These are phyloP conservation scores for Spathaspora passalidarum DNA, from an alignment of 805 yeast species.

Conservation along the genomic window DNA sequence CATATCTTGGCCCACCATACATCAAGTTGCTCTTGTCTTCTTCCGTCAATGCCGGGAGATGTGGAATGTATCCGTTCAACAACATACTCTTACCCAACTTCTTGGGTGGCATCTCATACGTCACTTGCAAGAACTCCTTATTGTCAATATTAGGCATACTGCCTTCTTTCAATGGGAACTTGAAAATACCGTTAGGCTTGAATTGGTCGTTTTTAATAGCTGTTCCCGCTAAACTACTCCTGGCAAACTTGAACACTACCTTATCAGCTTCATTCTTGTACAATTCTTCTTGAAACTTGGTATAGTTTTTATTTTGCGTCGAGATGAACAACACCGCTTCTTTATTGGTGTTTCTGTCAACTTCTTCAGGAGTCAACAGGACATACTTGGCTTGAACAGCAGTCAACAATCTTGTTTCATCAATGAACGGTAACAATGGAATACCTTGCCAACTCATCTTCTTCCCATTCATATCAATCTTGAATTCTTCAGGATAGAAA, in stretches of 20 bases:
- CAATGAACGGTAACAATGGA: slow-evolving; percentile 86
- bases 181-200: slow-evolving; percentile 28
- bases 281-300: slow-evolving; percentile 32
- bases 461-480: slow-evolving; percentile 93
- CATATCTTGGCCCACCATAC: slow-evolving; percentile 37
- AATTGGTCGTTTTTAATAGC: slow-evolving; percentile 38
- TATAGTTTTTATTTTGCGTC: slow-evolving; percentile 51
- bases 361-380: slow-evolving; percentile 64
- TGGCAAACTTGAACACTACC: slow-evolving; percentile 45
- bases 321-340: slow-evolving; percentile 70
- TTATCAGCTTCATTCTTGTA: slow-evolving; percentile 36
- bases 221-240: slow-evolving; percentile 59
- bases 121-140: slow-evolving; percentile 38
- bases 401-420: slow-evolving; percentile 66
- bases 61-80: slow-evolving; percentile 72
- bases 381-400: slow-evolving; percentile 67
- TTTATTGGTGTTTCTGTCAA: slow-evolving; percentile 64
- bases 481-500: slow-evolving; percentile 85
- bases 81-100: slow-evolving; percentile 76
- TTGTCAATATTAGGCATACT: slow-evolving; percentile 45
- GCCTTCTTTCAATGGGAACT: slow-evolving; percentile 48
- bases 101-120: slow-evolving; percentile 61
- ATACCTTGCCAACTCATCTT: slow-evolving; percentile 96
- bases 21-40: slow-evolving; percentile 65
- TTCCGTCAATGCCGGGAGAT: slow-evolving; percentile 55